Percentiles rank a stretch among this genome's conserved stretches.
These are phyloP conservation scores for Fraxinus sp. DNA, from an alignment of 305 asterid species.

Conservation along the genomic window DNA sequence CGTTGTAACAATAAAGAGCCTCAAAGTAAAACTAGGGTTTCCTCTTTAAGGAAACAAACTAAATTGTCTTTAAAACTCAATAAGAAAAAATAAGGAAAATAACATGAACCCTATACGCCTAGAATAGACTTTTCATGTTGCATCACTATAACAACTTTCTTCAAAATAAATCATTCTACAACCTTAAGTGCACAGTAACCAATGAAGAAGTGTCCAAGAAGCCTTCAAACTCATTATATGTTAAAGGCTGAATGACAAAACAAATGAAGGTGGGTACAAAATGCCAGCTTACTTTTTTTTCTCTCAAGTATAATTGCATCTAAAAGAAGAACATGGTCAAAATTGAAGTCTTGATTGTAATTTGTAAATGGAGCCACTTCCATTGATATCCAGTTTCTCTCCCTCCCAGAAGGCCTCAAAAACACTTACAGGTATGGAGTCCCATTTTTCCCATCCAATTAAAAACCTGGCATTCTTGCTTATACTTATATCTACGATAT, in stretches of 20 bases:
- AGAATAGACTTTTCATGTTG: background rate
- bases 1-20: background rate
- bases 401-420: background rate
- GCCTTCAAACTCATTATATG: background rate
- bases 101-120: background rate
- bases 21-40: background rate
- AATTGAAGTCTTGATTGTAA: background rate
- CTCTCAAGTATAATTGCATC: background rate
- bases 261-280: background rate
- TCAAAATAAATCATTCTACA: background rate
- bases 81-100: background rate
- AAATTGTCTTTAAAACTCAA: background rate
- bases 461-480: background rate
- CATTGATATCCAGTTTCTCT: background rate
- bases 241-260: background rate
- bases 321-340: background rate
- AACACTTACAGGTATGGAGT: background rate
- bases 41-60: background rate
- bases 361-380: background rate
- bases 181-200: background rate
- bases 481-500: background rate
- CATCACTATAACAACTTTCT: background rate
- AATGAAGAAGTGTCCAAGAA: background rate
- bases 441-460: background rate
- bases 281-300: background rate